A percentile compares a stretch with the other conserved stretches of the same genome.
Evolutionary conservation across 2,329 filamentous ascomycete genomes (phyloP).

Genomic region (Penicillium expansum): DNA sequence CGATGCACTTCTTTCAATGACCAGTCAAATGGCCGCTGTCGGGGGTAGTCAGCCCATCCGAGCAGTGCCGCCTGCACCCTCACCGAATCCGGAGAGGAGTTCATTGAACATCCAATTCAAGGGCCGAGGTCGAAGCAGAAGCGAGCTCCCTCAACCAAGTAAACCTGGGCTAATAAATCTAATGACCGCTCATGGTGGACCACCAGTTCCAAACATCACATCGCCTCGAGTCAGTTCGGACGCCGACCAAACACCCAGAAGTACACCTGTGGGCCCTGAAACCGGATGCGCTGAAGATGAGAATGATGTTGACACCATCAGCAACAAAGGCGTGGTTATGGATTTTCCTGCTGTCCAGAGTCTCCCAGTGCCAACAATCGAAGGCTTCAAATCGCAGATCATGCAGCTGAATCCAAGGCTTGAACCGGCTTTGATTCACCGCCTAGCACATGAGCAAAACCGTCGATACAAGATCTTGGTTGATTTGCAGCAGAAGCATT

Average conservation of each 20-base stretch:
- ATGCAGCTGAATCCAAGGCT: conserved; percentile 71
- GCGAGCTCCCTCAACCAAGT: conserved; percentile 51
- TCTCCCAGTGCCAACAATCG: conserved; percentile 66
- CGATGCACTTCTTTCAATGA: conserved; percentile 46
- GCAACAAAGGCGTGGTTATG: conserved; percentile 61
- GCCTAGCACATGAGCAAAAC: conserved; percentile 78
- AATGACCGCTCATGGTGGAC: conserved; percentile 57
- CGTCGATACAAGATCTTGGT: conserved; percentile 75
- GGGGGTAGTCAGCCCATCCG: conserved; percentile 58
- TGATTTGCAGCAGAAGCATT: conserved; percentile 63
- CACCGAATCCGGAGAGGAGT: conserved; percentile 33
- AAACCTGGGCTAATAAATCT: conserved; percentile 51
- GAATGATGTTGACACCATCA: conserved; percentile 55
- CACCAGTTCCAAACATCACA: conserved; percentile 56
- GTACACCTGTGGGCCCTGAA: conserved; percentile 11
- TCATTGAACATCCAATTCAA: conserved; percentile 50
- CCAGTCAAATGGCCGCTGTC: conserved; percentile 46
- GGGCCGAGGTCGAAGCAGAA: conserved; percentile 54
- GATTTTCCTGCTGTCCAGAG: conserved; percentile 63
- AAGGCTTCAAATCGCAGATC: conserved; percentile 75
- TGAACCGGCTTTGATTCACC: conserved; percentile 67
- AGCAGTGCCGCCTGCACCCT: conserved; percentile 46
- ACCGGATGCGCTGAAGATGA: conserved; percentile 45
- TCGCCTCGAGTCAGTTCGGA: conserved; percentile 34
- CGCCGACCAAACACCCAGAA: conserved; percentile 17